These are phyloP conservation scores for Condylostoma magnum DNA, from an alignment of 169 alveolate species.

Conservation along the genomic window DNA sequence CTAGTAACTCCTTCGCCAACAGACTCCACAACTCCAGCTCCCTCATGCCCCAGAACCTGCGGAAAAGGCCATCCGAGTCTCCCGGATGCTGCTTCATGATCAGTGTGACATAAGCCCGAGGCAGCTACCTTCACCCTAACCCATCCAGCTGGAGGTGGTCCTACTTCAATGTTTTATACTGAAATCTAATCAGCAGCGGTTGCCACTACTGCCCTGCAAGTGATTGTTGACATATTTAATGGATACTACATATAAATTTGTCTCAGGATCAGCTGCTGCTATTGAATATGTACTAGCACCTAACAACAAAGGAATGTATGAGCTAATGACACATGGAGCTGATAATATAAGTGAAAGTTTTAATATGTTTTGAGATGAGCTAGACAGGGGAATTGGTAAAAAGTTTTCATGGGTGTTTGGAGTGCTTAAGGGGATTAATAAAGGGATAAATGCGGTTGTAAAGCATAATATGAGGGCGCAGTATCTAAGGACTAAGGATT, in stretches of 20 bases:
- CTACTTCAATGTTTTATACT: constrained; percentile 66
- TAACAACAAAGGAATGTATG: neutral
- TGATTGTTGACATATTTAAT: constrained; percentile 38
- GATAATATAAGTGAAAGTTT: neutral
- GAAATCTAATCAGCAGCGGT: constrained; percentile 55
- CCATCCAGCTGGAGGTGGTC: constrained; percentile 78
- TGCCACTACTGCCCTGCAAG: constrained; percentile 64
- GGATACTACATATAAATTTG: constrained; percentile 31
- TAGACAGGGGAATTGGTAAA: neutral
- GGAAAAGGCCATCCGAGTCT: constrained; percentile 86
- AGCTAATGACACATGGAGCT: constrained; percentile 18
- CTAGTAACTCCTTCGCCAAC: constrained; percentile 86
- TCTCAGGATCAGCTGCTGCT: constrained; percentile 19
- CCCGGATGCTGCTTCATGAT: constrained; percentile 71
- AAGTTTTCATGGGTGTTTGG: constrained; percentile 17
- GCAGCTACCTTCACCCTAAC: constrained; percentile 67
- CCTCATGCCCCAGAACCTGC: constrained; percentile 85
- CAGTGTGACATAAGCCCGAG: constrained; percentile 86
- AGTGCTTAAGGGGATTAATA: neutral
- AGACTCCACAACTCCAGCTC: constrained; percentile 83
- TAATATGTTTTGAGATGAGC: neutral
- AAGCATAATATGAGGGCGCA: neutral
- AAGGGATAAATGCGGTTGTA: constrained; percentile 3
- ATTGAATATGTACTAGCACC: constrained; percentile 19
- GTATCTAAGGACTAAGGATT: neutral